Evolutionary conservation across 495 filamentous ascomycete genomes (phyloP).

Genomic region (Talaromyces liani): DNA sequence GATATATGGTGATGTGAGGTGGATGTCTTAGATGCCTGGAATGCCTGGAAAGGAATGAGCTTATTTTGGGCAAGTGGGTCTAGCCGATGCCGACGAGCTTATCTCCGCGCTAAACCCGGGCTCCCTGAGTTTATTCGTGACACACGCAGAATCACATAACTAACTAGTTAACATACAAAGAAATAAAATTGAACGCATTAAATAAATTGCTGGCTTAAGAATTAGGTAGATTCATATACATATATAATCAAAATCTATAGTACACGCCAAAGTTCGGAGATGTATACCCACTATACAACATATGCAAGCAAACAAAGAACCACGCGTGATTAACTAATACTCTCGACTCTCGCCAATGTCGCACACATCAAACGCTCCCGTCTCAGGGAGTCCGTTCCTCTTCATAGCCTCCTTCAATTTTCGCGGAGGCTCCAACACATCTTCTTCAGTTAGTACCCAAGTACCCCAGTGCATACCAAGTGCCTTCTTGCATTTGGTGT

Average conservation of each 20-base stretch:
- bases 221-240: background rate
- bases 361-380: conserved; percentile 70
- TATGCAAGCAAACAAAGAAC: background rate
- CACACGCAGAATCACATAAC: too few relatives aligned
- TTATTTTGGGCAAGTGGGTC: background rate
- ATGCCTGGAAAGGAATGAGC: background rate
- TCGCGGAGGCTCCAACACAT: conserved; percentile 65
- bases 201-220: background rate
- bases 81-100: background rate
- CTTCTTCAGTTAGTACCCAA: conserved; percentile 71
- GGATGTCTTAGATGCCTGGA: background rate
- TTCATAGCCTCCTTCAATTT: conserved; percentile 59
- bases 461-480: conserved; percentile 86
- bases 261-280: background rate
- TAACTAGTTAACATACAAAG: too few relatives aligned
- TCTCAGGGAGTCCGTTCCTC: conserved; percentile 53
- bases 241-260: background rate
- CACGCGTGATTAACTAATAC: conserved; percentile 31
- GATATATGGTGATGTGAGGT: background rate
- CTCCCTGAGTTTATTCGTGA: background rate
- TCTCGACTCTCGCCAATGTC: conserved; percentile 71
- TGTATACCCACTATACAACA: background rate
- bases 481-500: conserved; percentile 62
- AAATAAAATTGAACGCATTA: too few relatives aligned
- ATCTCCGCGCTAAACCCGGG: background rate